These are phyloP conservation scores for Plasmodium adleri DNA, from an alignment of 169 alveolate genomes.

Conservation along the genomic window DNA sequence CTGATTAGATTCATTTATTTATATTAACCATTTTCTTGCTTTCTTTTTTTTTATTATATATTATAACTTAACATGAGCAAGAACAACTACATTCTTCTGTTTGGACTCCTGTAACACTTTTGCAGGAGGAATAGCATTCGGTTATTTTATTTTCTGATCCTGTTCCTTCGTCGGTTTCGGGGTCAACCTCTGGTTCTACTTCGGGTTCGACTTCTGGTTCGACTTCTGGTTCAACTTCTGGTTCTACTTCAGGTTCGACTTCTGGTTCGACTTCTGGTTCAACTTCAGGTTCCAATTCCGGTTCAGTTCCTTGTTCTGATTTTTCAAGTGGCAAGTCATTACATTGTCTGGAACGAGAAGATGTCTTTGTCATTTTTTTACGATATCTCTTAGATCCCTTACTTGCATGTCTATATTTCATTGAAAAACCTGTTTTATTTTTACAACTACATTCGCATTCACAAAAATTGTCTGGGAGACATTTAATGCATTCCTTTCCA, in stretches of 20 bases:
- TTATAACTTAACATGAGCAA: slow-evolving; percentile 50
- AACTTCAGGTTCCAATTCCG: slow-evolving; percentile 12
- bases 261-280: slow-evolving; percentile 21
- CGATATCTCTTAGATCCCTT: slow-evolving; percentile 21
- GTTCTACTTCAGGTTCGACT: not conserved
- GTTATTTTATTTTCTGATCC: slow-evolving; percentile 4
- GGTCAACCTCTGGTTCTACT: not conserved
- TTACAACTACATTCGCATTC: slow-evolving; percentile 73
- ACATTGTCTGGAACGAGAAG: slow-evolving; percentile 29
- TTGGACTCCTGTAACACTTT: slow-evolving; percentile 69
- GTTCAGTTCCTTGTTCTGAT: not conserved
- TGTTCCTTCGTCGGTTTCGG: not conserved
- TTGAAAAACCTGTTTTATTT: slow-evolving; percentile 70
- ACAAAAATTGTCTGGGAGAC: slow-evolving; percentile 70
- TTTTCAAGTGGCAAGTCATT: not conserved
- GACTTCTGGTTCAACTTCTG: not conserved
- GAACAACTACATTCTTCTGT: slow-evolving; percentile 75
- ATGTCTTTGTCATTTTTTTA: not conserved
- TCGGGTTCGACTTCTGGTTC: not conserved
- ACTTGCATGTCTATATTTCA: slow-evolving; percentile 71
- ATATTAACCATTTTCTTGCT: not conserved
- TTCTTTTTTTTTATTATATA: not conserved
- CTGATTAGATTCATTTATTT: not conserved
- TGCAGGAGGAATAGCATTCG: slow-evolving; percentile 69
- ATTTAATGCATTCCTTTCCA: slow-evolving; percentile 53